Evolutionary conservation across 2,329 filamentous ascomycete species (phyloP), one percentile per base, ranked within the genome.

Genomic region (Atkinsonella texensis): DNA sequence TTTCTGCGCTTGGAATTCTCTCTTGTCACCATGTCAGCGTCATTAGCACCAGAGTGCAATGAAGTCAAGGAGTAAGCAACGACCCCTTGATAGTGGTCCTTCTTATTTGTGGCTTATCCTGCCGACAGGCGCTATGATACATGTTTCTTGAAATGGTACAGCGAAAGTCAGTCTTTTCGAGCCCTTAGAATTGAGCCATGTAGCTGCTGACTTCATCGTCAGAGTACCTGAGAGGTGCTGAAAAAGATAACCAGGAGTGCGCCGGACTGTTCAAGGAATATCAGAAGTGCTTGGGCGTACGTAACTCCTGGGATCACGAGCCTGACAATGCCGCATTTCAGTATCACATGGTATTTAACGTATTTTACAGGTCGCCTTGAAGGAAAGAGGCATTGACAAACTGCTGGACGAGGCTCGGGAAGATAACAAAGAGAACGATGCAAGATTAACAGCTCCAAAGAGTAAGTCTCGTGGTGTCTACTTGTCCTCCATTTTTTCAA

Each of bases 131-230:
- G 84, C 61, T 98, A 98, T 66, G 93, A 98, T 68, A 90, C 85
- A 49, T 98, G 93, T 72, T 98, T 98, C 67, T 74, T 98, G 57
- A 97, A 95, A 71, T 98, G 93, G 93, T 98, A 98, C 69, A 96
- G 90, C 65, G 93, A 98, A 71, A 97, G 93, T 96, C 75, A 53
- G 84, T 68, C 43, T 49, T 53, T 52, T 49, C 38, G 6, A 35
- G 39, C 32, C 4, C 9, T n/a, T 13, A 31, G 4, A 13, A 20
- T 13, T 33, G 10, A 1, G 33, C 6, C 32, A 8, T 20, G 9
- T 17, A 28, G 8, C 13, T 42, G 47, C 32, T 53, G 46, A 54
- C 51, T 43, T 15, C 23, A 50, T 15, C 8, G 43, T 11, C 57
- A 93, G 93, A 96, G 69, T 98, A 95, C 63, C 80, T 98, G 18